These are phyloP conservation scores for Linnemannia elongata DNA, from an alignment of 192 early-diverging fungal species.

Conservation along the genomic window DNA sequence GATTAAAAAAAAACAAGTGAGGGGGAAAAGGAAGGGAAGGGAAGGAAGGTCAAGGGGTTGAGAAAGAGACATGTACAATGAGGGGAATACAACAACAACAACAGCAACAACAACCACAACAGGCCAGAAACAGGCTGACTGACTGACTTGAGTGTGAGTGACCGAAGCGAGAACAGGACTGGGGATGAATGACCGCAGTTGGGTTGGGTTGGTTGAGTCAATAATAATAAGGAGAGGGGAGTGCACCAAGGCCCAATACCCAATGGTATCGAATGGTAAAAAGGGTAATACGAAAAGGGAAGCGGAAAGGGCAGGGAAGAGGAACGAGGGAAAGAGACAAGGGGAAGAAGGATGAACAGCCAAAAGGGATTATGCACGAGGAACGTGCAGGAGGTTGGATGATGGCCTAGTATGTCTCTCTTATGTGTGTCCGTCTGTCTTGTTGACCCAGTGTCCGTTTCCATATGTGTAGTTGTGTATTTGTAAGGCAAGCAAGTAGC, in stretches of 20 bases:
- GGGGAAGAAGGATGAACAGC: background rate
- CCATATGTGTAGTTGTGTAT: background rate
- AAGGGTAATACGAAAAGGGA: background rate
- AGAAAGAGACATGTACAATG: background rate
- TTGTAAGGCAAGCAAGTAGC: background rate
- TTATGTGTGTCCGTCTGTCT: too few species aligned
- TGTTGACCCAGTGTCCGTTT: too few species aligned
- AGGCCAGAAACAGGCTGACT: background rate
- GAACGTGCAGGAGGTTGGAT: background rate
- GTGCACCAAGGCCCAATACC: background rate
- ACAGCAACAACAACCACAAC: background rate
- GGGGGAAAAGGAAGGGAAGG: background rate
- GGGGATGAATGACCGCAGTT: background rate
- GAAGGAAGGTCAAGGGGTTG: conserved; percentile 5
- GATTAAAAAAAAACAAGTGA: background rate
- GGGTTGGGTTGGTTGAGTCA: conserved; percentile 3
- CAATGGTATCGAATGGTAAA: background rate
- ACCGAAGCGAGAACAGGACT: background rate
- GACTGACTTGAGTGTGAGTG: background rate
- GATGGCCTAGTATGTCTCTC: background rate
- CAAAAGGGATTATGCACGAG: background rate
- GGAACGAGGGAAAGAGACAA: background rate
- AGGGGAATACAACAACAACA: conserved; percentile 3
- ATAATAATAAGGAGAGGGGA: background rate
- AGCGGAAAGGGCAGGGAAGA: background rate